Percentiles rank a stretch among this genome's conserved stretches.
phyloP scores from a whole-genome alignment of 306 rosid genomes.

The apple (Malus domestica) region ASM211411v1 NC_041792.1:1860001-1860500 shows the following conservation, averaged over 20 bases:
- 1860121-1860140: no score
- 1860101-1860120: no score
- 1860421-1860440: no score
- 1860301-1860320: conserved; percentile 91
- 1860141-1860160: no score
- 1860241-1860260: conserved; percentile 72
- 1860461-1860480: no score
- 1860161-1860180: no score
- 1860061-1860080: conserved; percentile 76
- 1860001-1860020: no score
- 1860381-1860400: no score
- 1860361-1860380: conserved; percentile 59
- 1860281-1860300: conserved; percentile 81
- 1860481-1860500: no score
- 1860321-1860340: conserved; percentile 90
- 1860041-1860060: conserved; percentile 59
- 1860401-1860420: no score
- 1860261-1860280: conserved; percentile 78
- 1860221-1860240: conserved; percentile 85
- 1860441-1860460: no score
- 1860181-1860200: conserved; percentile 71
- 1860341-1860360: conserved; percentile 71
- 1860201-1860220: conserved; percentile 98
- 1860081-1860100: conserved; percentile 53
- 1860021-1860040: no score